phyloP scores from a whole-genome alignment of 768 basidiomycete species.

The Boletus patriciae region DNA sequence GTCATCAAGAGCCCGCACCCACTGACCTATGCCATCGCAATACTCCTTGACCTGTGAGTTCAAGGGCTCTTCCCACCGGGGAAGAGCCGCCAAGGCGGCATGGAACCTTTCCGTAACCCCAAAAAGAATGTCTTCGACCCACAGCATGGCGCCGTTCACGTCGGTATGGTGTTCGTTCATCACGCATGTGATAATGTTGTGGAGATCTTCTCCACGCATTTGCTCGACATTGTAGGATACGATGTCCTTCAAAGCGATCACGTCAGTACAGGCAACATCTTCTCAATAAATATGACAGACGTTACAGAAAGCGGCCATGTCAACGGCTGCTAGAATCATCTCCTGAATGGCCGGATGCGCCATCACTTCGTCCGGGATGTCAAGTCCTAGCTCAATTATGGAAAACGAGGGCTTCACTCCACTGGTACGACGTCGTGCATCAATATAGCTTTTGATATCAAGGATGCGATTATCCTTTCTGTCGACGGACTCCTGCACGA shows the following conservation, averaged over 20 bases:
- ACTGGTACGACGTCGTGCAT: slow-evolving; percentile 40
- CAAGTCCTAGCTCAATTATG: slow-evolving; percentile 35
- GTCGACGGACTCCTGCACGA: slow-evolving; percentile 45
- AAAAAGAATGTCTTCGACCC: slow-evolving; percentile 6
- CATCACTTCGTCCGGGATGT: slow-evolving; percentile 41
- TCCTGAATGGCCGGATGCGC: slow-evolving; percentile 37
- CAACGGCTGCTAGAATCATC: slow-evolving; percentile 29
- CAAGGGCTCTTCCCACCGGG: slow-evolving; percentile 38
- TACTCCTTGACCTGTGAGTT: too few relatives aligned
- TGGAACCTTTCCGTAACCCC: slow-evolving; percentile 1
- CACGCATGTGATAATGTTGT: slow-evolving; percentile 50
- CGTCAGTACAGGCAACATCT: not conserved
- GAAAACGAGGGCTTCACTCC: slow-evolving; percentile 42
- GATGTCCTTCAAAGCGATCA: slow-evolving; percentile 23
- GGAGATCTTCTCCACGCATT: slow-evolving; percentile 21
- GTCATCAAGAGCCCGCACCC: too few relatives aligned
- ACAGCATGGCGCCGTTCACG: slow-evolving; percentile 17
- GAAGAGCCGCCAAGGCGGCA: slow-evolving; percentile 21
- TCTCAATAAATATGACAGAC: slow-evolving; percentile 15
- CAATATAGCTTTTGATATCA: slow-evolving; percentile 40
- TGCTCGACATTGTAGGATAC: slow-evolving; percentile 35
- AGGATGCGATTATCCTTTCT: slow-evolving; percentile 35
- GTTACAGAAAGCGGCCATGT: slow-evolving; percentile 39
- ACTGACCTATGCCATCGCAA: too few relatives aligned
- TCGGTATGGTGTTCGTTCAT: slow-evolving; percentile 40